These are phyloP conservation scores for Nidula niveotomentosa DNA, from an alignment of 1,284 basidiomycete species.

Conservation along the genomic window DNA sequence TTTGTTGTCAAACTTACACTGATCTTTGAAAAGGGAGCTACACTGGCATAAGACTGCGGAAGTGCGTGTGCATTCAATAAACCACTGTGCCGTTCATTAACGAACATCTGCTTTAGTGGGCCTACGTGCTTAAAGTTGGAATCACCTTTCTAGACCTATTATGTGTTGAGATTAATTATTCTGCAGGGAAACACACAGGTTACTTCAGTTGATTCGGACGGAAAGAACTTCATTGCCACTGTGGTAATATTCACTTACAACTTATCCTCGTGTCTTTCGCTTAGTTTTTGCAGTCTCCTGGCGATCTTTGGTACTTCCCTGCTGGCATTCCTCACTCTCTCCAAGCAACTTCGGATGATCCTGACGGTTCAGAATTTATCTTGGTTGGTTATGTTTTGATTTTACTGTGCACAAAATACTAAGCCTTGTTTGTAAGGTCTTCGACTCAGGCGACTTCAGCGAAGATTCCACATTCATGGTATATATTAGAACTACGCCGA, in stretches of 20 bases:
- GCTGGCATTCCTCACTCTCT: conserved; percentile 64
- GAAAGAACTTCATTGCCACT: background rate
- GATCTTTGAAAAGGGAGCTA: conserved; percentile 38
- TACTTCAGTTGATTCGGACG: conserved; percentile 42
- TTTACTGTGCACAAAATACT: no score
- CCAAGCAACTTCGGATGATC: conserved; percentile 58
- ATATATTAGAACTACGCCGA: conserved; percentile 2
- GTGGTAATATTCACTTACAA: background rate
- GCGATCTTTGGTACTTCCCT: conserved; percentile 66
- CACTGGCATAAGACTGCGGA: conserved; percentile 62
- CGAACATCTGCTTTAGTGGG: conserved; percentile 33
- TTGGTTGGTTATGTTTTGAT: conserved; percentile 26
- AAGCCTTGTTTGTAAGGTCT: conserved; percentile 26
- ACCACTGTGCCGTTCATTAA: no score
- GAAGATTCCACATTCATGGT: conserved; percentile 72
- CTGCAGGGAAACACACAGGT: conserved; percentile 45
- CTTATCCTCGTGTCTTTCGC: background rate
- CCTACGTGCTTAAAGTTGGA: conserved; percentile 28
- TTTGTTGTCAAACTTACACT: no score
- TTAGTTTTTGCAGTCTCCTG: conserved; percentile 13
- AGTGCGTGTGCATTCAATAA: conserved; percentile 15
- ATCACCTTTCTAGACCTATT: no score
- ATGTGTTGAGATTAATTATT: background rate
- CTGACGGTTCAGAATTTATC: conserved; percentile 68
- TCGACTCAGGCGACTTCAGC: conserved; percentile 64